phyloP scores from a whole-genome alignment of 2,329 filamentous ascomycete species.

The Trichoderma koningii region DNA sequence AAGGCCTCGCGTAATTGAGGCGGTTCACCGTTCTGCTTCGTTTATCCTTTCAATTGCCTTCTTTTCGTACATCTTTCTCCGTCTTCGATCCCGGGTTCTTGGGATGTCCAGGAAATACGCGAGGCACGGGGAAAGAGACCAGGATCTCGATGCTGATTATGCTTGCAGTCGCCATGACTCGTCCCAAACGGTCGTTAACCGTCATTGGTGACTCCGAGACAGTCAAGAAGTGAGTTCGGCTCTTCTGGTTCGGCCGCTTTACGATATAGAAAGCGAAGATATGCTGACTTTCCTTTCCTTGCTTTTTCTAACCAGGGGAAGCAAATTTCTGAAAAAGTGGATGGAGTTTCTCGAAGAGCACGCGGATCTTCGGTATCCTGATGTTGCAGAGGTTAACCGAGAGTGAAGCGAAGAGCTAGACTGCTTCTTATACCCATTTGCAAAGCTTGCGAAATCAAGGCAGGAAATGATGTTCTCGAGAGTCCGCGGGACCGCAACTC shows the following conservation, averaged over 20 bases:
- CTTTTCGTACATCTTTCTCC: slow-evolving; percentile 12
- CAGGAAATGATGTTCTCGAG: background rate
- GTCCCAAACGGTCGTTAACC: slow-evolving; percentile 85
- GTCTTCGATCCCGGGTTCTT: background rate
- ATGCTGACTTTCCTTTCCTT: background rate
- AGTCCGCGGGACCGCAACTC: background rate
- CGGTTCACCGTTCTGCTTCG: background rate
- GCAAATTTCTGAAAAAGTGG: slow-evolving; percentile 83
- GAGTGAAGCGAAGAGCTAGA: slow-evolving; percentile 15
- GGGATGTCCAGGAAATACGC: background rate
- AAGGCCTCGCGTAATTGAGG: too few species aligned
- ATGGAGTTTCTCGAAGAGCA: slow-evolving; percentile 89
- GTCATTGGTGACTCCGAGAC: slow-evolving; percentile 95
- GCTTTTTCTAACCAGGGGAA: slow-evolving; percentile 60
- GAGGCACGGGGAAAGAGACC: background rate
- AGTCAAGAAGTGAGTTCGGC: slow-evolving; percentile 67
- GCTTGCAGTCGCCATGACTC: slow-evolving; percentile 95
- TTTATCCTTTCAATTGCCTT: background rate
- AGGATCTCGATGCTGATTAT: background rate
- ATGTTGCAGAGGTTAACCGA: slow-evolving; percentile 50
- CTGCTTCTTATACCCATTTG: background rate
- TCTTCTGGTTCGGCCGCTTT: too few species aligned
- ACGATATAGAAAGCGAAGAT: background rate
- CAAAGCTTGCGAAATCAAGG: background rate
- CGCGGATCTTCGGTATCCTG: slow-evolving; percentile 86